Evolutionary conservation across 345 rosid species (phyloP), one percentile per base, ranked within the genome.

Genomic region (Theobroma cacao): DNA sequence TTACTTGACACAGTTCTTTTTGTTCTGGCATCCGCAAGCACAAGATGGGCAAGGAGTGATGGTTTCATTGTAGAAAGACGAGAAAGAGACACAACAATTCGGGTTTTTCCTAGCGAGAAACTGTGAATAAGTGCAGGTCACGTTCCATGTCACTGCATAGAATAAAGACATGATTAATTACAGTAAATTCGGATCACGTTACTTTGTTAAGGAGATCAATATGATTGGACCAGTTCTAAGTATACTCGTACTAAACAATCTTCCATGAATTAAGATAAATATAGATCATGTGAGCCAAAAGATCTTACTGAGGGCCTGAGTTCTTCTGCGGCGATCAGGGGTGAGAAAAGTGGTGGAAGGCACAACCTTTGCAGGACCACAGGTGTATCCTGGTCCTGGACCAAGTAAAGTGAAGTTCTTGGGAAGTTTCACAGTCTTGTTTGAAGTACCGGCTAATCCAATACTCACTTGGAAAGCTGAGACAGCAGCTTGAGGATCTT

Each of bases 121-220:
- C 78, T 95, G 97, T 18, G 98, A 95, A 79, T 90, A 95, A 34
- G 97, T 91, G 92, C 95, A 95, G 43, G 93, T 92, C 50, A 92
- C 98, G 62, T 93, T 95, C 95, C 98, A 93, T 59, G 97, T 91
- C 94, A 95, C 98, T 93, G 90, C 85, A 84, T 20, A 22, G 33
- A 64, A 55, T 24, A 68, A 30, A 26, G 45, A 69, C 24, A 58
- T 26, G 15, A 58, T 60, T 5, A 55, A 55, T 22, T 13, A 9
- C 60, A 2, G 14, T n/a, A 55, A 55, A 2, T 20, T 55, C 1
- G 28, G 60, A 55, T 22, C 30, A 8, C 26, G 31, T 58, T 10
- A 26, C 28, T 24, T 22, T 24, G 60, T n/a, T 10, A 1, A 24
- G 31, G 22, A 12, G 17, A 40, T 38, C 71, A 66, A 14, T 43